phyloP scores from a whole-genome alignment of 108 stramenopile genomes.

The Hondaea fermentalgiana region DNA sequence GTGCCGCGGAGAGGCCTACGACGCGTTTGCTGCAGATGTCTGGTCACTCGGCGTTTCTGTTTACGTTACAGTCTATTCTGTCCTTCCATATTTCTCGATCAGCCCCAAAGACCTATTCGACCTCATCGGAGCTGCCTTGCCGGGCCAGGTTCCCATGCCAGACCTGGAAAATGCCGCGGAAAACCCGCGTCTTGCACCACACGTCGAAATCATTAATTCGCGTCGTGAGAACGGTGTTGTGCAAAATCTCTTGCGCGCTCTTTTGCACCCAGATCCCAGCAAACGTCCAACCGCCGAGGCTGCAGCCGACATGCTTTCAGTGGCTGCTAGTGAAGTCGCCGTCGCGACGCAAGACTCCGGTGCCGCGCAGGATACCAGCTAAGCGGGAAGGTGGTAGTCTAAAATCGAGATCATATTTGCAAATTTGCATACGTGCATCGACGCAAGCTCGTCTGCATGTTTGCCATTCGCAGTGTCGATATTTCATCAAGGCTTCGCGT shows the following conservation, averaged over 20 bases:
- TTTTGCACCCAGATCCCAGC: neutral
- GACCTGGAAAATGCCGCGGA: neutral
- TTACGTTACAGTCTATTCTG: neutral
- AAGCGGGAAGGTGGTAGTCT: too few relatives aligned
- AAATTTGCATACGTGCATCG: too few relatives aligned
- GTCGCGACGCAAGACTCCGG: too few relatives aligned
- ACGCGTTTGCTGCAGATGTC: slow-evolving; percentile 36
- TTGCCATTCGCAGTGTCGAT: too few relatives aligned
- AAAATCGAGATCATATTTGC: too few relatives aligned
- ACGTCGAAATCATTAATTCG: neutral
- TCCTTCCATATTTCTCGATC: neutral
- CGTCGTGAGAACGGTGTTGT: neutral
- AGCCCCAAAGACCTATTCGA: neutral
- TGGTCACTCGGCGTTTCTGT: slow-evolving; percentile 54
- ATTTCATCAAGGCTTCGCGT: too few relatives aligned
- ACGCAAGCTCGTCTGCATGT: too few relatives aligned
- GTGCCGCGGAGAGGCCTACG: neutral
- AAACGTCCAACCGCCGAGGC: neutral
- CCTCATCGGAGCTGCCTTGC: neutral
- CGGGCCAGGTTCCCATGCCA: neutral
- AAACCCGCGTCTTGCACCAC: neutral
- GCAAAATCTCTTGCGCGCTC: neutral
- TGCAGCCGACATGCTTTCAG: neutral
- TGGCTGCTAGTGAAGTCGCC: neutral
- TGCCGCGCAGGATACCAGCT: too few relatives aligned